Base-by-base conservation (phyloP, 192 early-diverging fungal genomes). In the Entrophospora sp. region DNA sequence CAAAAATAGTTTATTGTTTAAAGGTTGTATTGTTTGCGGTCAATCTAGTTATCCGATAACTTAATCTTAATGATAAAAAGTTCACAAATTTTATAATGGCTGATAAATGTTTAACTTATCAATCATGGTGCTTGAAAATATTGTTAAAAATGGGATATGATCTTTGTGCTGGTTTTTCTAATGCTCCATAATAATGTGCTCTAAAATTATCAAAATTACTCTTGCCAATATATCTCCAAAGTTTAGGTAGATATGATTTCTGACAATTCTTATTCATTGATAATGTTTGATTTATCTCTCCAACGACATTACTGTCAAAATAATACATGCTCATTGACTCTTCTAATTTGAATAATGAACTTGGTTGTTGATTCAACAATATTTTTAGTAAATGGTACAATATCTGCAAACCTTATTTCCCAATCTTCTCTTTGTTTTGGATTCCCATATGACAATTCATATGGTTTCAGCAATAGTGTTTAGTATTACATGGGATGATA, bases 61-160 rank as follows among this genome's bases (percentile, higher is more conserved):
- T 38, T 20, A 60, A n/a, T 38, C 57, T 25, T 13, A 18, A 13
- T 30, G 57, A 32, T 18, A 60, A 32, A 14, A 35, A 30, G 9
- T 38, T 18, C 57, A 35, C 34, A 30, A 60, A 60, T 30, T 60
- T n/a, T n/a, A n/a, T n/a, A n/a, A n/a, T n/a, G n/a, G n/a, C n/a
- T n/a, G n/a, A n/a, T n/a, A n/a, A n/a, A n/a, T n/a, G n/a, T n/a
- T n/a, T n/a, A 35, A 55, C 66, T 43, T 67, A 59, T 13, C 12
- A 59, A 42, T 67, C n/a, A 14, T 57, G 25, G 27, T 58, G 30
- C 28, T 67, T 58, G 27, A 58, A 56, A 58, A 67, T 43, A 46
- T 14, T 9, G n/a, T 35, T 4, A 67, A 18, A 14, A 67, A 57
- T 20, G 66, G 66, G 30, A 67, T 43, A 4, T 38, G 16, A 9